Percentiles rank a stretch among this genome's conserved stretches.
Evolutionary conservation across 306 rosid species (phyloP).

Genomic region (Fragaria ananassa): DNA sequence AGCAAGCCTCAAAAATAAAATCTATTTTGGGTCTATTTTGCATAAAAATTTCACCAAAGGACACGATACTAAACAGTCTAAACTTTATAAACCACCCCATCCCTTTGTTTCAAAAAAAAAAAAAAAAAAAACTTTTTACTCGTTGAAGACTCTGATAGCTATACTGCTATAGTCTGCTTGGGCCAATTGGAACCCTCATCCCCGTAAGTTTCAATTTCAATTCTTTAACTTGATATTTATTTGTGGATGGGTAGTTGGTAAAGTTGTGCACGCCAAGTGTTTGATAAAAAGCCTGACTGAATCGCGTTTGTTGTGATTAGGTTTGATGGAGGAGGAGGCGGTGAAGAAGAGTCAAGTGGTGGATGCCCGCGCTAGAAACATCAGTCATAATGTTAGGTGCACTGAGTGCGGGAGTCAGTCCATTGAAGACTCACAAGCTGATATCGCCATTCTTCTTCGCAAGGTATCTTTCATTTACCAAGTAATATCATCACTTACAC

Average conservation of each 20-base stretch:
- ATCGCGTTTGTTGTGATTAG: constrained; percentile 12
- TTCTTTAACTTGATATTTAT: background rate
- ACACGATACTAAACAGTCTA: too few relatives aligned
- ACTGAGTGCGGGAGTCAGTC: constrained; percentile 98
- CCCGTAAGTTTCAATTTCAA: background rate
- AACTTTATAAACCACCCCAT: too few relatives aligned
- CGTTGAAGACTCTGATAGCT: background rate
- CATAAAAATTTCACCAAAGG: too few relatives aligned
- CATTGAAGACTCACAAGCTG: constrained; percentile 96
- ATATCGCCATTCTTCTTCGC: constrained; percentile 91
- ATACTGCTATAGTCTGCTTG: background rate
- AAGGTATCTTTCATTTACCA: constrained; percentile 41
- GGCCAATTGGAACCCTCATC: background rate
- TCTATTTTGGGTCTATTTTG: too few relatives aligned
- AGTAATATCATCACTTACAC: background rate
- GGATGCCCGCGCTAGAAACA: constrained; percentile 80
- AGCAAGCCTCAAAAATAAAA: too few relatives aligned
- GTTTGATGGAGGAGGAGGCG: constrained; percentile 46
- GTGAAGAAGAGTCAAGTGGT: constrained; percentile 52
- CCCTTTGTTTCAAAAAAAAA: too few relatives aligned
- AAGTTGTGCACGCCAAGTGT: constrained; percentile 28
- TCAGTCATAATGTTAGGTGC: constrained; percentile 92
- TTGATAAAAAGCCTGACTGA: constrained; percentile 42
- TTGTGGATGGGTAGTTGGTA: background rate
- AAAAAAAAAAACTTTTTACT: background rate